phyloP scores from a whole-genome alignment of 768 basidiomycete species.

The Termitomyces sp. region DNA sequence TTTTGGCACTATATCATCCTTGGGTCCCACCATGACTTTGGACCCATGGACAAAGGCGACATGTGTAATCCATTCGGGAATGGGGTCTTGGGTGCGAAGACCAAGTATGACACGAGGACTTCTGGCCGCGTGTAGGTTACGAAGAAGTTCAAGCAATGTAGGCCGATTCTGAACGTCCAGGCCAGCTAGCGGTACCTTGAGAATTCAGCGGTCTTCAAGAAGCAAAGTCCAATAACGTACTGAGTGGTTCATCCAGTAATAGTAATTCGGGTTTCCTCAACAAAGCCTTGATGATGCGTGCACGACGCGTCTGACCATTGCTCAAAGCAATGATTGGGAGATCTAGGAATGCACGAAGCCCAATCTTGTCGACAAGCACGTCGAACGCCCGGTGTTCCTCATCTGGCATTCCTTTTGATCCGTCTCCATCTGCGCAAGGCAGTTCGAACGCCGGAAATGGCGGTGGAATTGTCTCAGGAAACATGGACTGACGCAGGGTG shows the following conservation, averaged over 20 bases:
- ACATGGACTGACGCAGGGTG: slow-evolving; percentile 70
- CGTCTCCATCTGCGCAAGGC: slow-evolving; percentile 14
- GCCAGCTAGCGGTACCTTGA: slow-evolving; percentile 49
- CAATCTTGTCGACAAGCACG: slow-evolving; percentile 48
- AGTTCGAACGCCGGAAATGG: slow-evolving; percentile 19
- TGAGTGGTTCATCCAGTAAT: slow-evolving; percentile 88
- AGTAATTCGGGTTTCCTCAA: slow-evolving; percentile 66
- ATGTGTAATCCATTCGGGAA: slow-evolving; percentile 72
- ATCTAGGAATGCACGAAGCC: slow-evolving; percentile 61
- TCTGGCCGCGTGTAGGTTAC: slow-evolving; percentile 15
- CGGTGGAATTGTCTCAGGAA: slow-evolving; percentile 40
- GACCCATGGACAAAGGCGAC: slow-evolving; percentile 49
- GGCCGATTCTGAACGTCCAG: slow-evolving; percentile 61
- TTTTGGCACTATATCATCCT: slow-evolving; percentile 31
- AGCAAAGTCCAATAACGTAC: slow-evolving; percentile 35
- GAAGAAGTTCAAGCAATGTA: slow-evolving; percentile 40
- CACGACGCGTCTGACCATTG: slow-evolving; percentile 88
- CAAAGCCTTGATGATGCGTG: slow-evolving; percentile 75
- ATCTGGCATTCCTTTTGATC: slow-evolving; percentile 11
- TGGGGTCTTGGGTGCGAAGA: slow-evolving; percentile 60
- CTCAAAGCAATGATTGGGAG: slow-evolving; percentile 80
- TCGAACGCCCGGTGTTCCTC: slow-evolving; percentile 37
- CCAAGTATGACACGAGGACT: slow-evolving; percentile 26
- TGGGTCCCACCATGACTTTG: slow-evolving; percentile 45
- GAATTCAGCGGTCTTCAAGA: background rate